A percentile compares a stretch with the other conserved stretches of the same genome.
Evolutionary conservation across 805 yeast species (phyloP).

Genomic region (Pichia gijzeniarum): DNA sequence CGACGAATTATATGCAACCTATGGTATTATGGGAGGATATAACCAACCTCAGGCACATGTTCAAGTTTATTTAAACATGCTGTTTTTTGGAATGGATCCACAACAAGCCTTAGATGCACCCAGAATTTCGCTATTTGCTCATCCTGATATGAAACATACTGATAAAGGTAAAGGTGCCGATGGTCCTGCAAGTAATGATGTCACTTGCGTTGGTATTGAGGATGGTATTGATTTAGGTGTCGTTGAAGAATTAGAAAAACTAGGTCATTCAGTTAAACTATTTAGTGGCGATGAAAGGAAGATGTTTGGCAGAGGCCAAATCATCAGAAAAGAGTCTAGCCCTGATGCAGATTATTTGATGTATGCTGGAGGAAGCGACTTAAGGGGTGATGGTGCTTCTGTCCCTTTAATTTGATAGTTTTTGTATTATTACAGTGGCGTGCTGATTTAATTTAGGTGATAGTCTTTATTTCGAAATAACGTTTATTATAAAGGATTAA

Average conservation of each 20-base stretch:
- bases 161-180: constrained; percentile 56
- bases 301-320: constrained; percentile 60
- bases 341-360: constrained; percentile 31
- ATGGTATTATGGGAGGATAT: constrained; percentile 81
- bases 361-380: constrained; percentile 69
- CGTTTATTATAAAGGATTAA: too few species aligned
- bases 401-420: constrained; percentile 34
- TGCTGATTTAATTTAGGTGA: too few species aligned
- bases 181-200: constrained; percentile 56
- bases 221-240: constrained; percentile 50
- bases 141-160: constrained; percentile 33
- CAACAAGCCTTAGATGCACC: constrained; percentile 76
- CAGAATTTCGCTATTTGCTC: constrained; percentile 57
- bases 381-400: constrained; percentile 83
- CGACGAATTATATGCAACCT: constrained; percentile 48
- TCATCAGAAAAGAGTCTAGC: constrained; percentile 43
- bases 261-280: constrained; percentile 54
- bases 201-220: constrained; percentile 57
- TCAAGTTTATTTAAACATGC: constrained; percentile 64
- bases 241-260: constrained; percentile 35
- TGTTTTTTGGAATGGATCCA: constrained; percentile 56
- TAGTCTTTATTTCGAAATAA: too few species aligned
- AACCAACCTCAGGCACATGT: constrained; percentile 85
- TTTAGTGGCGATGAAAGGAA: constrained; percentile 37
- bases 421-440: too few species aligned